Conservation (phyloP, 768 basidiomycete species). For the Thelephora aurantiotincta region DNA sequence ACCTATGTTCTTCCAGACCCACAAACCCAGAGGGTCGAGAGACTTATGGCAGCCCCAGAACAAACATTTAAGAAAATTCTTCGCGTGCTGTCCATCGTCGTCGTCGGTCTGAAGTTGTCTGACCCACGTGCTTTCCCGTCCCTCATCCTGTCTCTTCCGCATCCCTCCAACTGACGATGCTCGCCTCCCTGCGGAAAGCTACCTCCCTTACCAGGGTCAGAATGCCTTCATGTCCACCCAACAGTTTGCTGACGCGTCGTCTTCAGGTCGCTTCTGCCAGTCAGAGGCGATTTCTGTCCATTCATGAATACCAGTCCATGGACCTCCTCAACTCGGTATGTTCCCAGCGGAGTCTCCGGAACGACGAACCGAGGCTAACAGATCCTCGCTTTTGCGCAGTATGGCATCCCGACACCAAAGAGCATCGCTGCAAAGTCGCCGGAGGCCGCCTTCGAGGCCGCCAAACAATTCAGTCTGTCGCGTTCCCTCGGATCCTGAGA, state of each 20-base stretch:
- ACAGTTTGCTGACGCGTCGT: conserved; percentile 4
- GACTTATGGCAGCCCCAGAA: not conserved
- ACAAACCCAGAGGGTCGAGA: no score
- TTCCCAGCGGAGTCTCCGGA: not conserved
- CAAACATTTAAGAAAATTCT: conserved; percentile 16
- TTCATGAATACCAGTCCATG: conserved; percentile 98
- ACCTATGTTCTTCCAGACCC: conserved; percentile 36
- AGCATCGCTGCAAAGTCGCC: conserved; percentile 77
- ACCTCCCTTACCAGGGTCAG: conserved; percentile 50
- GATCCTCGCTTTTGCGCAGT: conserved; percentile 33
- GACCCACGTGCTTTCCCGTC: not conserved
- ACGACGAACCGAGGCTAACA: not conserved
- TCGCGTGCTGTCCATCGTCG: conserved; percentile 58
- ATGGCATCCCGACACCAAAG: conserved; percentile 91
- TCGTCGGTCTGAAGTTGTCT: conserved; percentile 51
- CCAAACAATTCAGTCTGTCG: conserved; percentile 69
- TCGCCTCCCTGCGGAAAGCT: conserved; percentile 52
- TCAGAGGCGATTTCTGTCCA: conserved; percentile 86
- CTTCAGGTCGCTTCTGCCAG: conserved; percentile 52
- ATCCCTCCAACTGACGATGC: conserved; percentile 33
- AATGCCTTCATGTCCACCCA: conserved; percentile 5
- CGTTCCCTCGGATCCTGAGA: not conserved
- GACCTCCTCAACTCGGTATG: conserved; percentile 84
- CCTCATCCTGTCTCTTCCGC: conserved; percentile 2
- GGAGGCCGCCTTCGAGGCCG: conserved; percentile 80